Evolutionary conservation across 2,329 filamentous ascomycete genomes (phyloP).

Genomic region (Thermothelomyces thermophilus): DNA sequence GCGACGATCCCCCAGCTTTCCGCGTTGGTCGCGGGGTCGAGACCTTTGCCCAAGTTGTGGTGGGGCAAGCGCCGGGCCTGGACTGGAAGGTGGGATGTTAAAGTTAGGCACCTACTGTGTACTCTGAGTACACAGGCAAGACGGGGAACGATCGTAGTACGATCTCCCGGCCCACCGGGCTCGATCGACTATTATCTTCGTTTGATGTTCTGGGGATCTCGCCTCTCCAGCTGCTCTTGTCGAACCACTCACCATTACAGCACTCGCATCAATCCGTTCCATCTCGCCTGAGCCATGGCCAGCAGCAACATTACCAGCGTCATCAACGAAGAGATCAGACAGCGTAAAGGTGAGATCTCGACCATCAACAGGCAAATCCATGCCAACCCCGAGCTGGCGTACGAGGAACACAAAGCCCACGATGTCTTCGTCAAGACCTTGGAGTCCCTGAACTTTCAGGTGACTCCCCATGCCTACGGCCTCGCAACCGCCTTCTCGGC

Average conservation of each 20-base stretch:
- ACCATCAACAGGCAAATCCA: constrained; percentile 31
- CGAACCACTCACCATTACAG: no score
- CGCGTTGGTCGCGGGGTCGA: no score
- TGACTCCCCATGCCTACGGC: constrained; percentile 44
- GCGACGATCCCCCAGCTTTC: no score
- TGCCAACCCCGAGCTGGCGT: constrained; percentile 44
- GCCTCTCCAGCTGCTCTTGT: no score
- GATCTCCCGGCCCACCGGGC: no score
- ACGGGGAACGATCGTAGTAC: no score
- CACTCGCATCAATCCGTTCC: no score
- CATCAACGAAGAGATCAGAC: constrained; percentile 20
- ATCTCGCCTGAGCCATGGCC: constrained; percentile 10
- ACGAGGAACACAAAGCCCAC: constrained; percentile 46
- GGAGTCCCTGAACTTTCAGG: constrained; percentile 37
- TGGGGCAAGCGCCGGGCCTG: neutral
- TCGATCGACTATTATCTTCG: no score
- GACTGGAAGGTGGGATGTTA: no score
- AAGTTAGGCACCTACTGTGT: no score
- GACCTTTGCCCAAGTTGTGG: neutral
- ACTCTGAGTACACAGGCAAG: no score
- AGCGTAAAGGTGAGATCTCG: constrained; percentile 18
- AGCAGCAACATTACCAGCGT: constrained; percentile 9
- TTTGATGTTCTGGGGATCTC: no score
- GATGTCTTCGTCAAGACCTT: constrained; percentile 42
- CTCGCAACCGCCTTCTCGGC: constrained; percentile 47